Percentiles rank a stretch among this genome's conserved stretches.
phyloP scores from a whole-genome alignment of 768 basidiomycete genomes.

The Clitopilus passeckerianus region DNA sequence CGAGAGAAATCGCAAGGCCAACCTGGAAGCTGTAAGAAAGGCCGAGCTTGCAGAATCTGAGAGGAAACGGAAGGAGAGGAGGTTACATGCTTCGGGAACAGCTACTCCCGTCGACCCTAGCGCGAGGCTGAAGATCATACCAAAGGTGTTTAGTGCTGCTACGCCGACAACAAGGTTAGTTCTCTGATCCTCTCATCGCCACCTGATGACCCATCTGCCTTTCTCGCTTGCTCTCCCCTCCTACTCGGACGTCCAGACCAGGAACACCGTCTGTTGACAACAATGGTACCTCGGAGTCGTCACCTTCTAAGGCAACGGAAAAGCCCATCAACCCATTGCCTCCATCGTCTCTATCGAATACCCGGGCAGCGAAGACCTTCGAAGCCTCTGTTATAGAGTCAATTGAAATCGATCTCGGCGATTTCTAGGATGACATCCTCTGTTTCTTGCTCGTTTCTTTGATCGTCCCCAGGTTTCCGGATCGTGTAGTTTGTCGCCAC shows the following conservation, averaged over 20 bases:
- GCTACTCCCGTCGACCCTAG: constrained; percentile 52
- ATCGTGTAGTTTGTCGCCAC: neutral
- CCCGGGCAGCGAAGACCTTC: constrained; percentile 33
- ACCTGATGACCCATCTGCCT: constrained; percentile 3
- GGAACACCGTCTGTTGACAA: constrained; percentile 37
- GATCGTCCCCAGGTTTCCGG: no score
- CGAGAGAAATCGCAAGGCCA: constrained; percentile 84
- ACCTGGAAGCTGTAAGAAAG: constrained; percentile 72
- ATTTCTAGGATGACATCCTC: constrained; percentile 43
- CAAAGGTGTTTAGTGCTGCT: constrained; percentile 48
- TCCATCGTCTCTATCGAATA: constrained; percentile 12
- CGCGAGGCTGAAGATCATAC: constrained; percentile 62
- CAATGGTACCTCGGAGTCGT: constrained; percentile 26
- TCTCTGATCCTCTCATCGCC: neutral
- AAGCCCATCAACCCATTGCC: constrained; percentile 20
- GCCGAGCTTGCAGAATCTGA: constrained; percentile 71
- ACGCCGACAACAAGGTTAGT: constrained; percentile 60
- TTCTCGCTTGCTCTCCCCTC: constrained; percentile 7
- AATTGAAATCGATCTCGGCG: constrained; percentile 74
- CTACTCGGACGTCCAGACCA: constrained; percentile 32
- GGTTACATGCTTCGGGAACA: constrained; percentile 36
- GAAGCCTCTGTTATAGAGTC: constrained; percentile 57
- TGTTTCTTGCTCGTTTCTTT: neutral
- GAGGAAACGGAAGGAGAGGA: constrained; percentile 65
- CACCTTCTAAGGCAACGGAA: constrained; percentile 21